Conservation (phyloP, 2,329 filamentous ascomycete genomes). For the Paraconiothyrium sp. region DNA sequence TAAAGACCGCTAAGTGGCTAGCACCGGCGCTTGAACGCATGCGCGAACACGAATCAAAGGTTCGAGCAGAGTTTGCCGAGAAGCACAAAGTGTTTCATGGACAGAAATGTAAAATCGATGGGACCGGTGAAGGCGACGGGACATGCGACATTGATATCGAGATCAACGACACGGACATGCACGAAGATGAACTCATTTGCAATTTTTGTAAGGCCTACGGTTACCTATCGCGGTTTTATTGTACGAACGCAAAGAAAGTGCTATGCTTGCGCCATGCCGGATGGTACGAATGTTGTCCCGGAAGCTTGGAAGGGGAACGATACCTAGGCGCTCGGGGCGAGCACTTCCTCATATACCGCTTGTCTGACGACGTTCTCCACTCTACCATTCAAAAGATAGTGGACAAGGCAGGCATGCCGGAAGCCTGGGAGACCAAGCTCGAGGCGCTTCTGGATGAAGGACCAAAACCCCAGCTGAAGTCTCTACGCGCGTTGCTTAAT, state of each 20-base stretch:
- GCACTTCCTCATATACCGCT: constrained; percentile 81
- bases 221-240: constrained; percentile 90
- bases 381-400: constrained; percentile 76
- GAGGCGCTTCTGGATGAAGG: constrained; percentile 85
- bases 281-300: constrained; percentile 77
- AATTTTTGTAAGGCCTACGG: constrained; percentile 90
- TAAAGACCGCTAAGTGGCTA: constrained; percentile 95
- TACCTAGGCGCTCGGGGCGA: constrained; percentile 63
- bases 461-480: constrained; percentile 84
- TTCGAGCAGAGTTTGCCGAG: constrained; percentile 73
- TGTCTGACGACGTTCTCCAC: constrained; percentile 75
- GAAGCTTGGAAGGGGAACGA: constrained; percentile 71
- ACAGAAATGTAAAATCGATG: constrained; percentile 55
- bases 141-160: constrained; percentile 43
- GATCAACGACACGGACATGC: constrained; percentile 72
- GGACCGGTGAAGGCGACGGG: constrained; percentile 57
- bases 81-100: constrained; percentile 65
- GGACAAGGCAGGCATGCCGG: constrained; percentile 86
- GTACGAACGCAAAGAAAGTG: constrained; percentile 80
- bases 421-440: constrained; percentile 90
- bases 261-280: constrained; percentile 86
- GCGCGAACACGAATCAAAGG: constrained; percentile 74
- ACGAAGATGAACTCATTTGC: constrained; percentile 94
- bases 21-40: constrained; percentile 85
- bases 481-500: constrained; percentile 81